phyloP scores from a whole-genome alignment of 1,284 basidiomycete species.

The Xerocomus cyaneibrunnescens region DNA sequence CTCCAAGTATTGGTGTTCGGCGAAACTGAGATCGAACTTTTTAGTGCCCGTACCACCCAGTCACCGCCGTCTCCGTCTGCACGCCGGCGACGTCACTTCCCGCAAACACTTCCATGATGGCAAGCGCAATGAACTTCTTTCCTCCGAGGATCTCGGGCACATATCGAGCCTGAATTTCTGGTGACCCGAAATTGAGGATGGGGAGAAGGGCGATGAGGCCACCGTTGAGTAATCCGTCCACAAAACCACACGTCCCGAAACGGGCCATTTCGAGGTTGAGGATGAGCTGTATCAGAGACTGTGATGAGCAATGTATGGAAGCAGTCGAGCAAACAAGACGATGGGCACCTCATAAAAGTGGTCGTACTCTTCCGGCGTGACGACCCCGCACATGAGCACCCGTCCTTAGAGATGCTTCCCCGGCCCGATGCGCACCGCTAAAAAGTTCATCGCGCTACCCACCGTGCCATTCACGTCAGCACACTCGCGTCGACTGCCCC shows the following conservation, averaged over 20 bases:
- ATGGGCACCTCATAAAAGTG: slow-evolving; percentile 75
- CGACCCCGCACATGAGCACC: slow-evolving; percentile 76
- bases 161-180: slow-evolving; percentile 75
- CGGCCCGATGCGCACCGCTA: slow-evolving; percentile 91
- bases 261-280: slow-evolving; percentile 86
- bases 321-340: not conserved
- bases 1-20: slow-evolving; percentile 84
- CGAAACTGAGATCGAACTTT: too few species aligned
- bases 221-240: slow-evolving; percentile 63
- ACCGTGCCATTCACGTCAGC: too few species aligned
- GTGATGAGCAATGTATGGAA: slow-evolving; percentile 1
- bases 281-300: slow-evolving; percentile 55
- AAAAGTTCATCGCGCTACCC: too few species aligned
- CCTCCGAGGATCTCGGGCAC: slow-evolving; percentile 80
- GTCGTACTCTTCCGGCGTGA: slow-evolving; percentile 87
- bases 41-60: too few species aligned
- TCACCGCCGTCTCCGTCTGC: slow-evolving; percentile 82
- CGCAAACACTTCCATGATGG: slow-evolving; percentile 87
- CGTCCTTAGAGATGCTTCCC: slow-evolving; percentile 83
- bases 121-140: slow-evolving; percentile 80
- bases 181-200: slow-evolving; percentile 80
- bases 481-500: too few species aligned
- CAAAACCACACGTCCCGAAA: slow-evolving; percentile 75
- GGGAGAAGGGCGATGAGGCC: slow-evolving; percentile 81
- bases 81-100: slow-evolving; percentile 88